Evolutionary conservation across 805 yeast species (phyloP).

Genomic region (Alloascoidea africana): DNA sequence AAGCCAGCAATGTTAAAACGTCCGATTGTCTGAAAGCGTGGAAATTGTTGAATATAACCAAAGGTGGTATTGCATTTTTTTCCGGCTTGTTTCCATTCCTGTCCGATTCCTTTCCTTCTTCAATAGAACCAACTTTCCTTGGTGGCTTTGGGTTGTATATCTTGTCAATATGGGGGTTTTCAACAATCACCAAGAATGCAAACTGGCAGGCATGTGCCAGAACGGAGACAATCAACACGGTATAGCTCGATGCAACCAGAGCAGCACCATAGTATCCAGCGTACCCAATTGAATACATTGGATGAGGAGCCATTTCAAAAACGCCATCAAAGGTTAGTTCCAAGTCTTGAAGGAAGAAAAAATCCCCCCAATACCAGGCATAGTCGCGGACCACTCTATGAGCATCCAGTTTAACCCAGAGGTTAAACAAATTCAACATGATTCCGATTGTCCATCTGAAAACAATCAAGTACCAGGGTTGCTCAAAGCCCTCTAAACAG

Average conservation of each 20-base stretch:
- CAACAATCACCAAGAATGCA: conserved; percentile 57
- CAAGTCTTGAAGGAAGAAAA: conserved; percentile 60
- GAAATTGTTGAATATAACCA: conserved; percentile 50
- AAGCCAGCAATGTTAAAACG: conserved; percentile 25
- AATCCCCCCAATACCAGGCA: conserved; percentile 95
- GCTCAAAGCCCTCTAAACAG: conserved; percentile 21
- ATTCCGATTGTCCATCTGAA: conserved; percentile 46
- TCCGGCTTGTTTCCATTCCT: conserved; percentile 3
- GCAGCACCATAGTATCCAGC: conserved; percentile 81
- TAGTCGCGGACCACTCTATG: conserved; percentile 80
- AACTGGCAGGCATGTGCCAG: conserved; percentile 69
- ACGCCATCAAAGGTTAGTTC: conserved; percentile 78
- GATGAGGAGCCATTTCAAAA: conserved; percentile 82
- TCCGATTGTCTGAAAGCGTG: conserved; percentile 52
- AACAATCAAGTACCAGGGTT: conserved; percentile 26
- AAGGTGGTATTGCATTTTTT: conserved; percentile 15
- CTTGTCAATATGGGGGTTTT: conserved; percentile 77
- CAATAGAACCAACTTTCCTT: conserved; percentile 8
- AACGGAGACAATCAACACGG: conserved; percentile 52
- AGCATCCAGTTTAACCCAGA: conserved; percentile 80
- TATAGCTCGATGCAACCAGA: conserved; percentile 57
- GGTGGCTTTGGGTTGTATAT: conserved; percentile 27
- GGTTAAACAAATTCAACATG: conserved; percentile 48
- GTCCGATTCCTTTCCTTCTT: neutral
- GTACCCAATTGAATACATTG: conserved; percentile 85